A percentile compares a stretch with the other conserved stretches of the same genome.
Conservation (phyloP, 805 yeast genomes). For the Starmerella vaccinii region DNA sequence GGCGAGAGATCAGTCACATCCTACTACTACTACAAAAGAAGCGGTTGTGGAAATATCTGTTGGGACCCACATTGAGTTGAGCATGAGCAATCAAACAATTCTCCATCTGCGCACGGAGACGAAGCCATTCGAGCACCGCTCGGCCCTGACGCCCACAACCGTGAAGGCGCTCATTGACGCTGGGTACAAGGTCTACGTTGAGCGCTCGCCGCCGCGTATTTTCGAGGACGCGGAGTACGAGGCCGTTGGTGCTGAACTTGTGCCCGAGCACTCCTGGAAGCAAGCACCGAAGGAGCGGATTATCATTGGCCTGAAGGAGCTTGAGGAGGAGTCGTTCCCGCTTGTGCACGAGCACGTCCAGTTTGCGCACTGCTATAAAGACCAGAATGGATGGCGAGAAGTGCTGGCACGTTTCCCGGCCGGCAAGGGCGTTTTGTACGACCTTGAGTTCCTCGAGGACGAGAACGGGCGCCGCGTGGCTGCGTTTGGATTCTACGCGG, state of each 20-base stretch:
- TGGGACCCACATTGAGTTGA: neutral
- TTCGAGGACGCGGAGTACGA: conserved; percentile 68
- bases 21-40: neutral
- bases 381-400: conserved; percentile 95
- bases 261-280: conserved; percentile 90
- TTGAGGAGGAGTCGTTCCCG: conserved; percentile 90
- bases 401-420: conserved; percentile 80
- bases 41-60: too few relatives aligned
- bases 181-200: conserved; percentile 80
- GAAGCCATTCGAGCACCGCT: conserved; percentile 94
- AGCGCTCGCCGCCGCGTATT: conserved; percentile 73
- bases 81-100: conserved; percentile 27
- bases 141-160: conserved; percentile 89
- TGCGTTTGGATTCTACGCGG: conserved; percentile 98
- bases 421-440: conserved; percentile 86
- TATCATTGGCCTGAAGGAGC: conserved; percentile 86
- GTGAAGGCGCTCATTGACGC: conserved; percentile 63
- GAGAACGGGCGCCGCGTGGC: conserved; percentile 97
- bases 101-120: conserved; percentile 93
- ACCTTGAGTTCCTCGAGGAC: conserved; percentile 86
- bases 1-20: neutral
- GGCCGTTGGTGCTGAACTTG: conserved; percentile 71
- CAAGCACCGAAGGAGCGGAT: conserved; percentile 82
- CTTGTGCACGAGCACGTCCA: conserved; percentile 92
- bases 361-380: conserved; percentile 97